Conservation (phyloP, 1,139 yeast species). For the Candida pseudoviswanathii region DNA sequence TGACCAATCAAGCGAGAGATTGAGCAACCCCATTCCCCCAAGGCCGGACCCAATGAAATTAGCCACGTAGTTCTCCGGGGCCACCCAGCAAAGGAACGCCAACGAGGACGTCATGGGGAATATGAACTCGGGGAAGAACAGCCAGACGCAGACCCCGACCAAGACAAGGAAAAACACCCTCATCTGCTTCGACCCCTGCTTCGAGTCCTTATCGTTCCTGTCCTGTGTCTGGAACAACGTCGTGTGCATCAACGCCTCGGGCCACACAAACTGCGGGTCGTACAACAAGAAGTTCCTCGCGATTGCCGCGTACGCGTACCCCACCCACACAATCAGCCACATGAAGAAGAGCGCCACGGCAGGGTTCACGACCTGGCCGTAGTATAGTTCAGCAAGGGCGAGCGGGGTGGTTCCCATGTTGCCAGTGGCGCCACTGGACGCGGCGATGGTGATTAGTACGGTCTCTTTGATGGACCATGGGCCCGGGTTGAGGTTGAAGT, state of each 20-base stretch:
- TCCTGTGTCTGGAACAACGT: slow-evolving; percentile 41
- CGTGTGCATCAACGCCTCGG: slow-evolving; percentile 51
- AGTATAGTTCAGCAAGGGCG: slow-evolving; percentile 45
- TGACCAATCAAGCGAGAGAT: slow-evolving; percentile 49
- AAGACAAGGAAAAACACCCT: slow-evolving; percentile 34
- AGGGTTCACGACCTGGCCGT: slow-evolving; percentile 32
- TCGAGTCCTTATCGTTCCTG: slow-evolving; percentile 21
- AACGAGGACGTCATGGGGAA: slow-evolving; percentile 46
- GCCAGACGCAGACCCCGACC: slow-evolving; percentile 39
- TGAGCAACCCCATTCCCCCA: slow-evolving; percentile 49
- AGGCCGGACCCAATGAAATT: slow-evolving; percentile 49
- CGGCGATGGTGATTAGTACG: slow-evolving; percentile 46
- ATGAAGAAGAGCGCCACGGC: slow-evolving; percentile 40
- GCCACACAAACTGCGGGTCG: slow-evolving; percentile 50
- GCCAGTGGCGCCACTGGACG: slow-evolving; percentile 51
- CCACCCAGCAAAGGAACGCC: slow-evolving; percentile 47
- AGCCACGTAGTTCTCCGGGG: slow-evolving; percentile 35
- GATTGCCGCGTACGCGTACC: slow-evolving; percentile 49
- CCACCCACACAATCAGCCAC: slow-evolving; percentile 51
- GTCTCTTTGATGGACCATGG: slow-evolving; percentile 53
- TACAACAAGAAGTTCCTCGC: slow-evolving; percentile 42
- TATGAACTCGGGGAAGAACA: slow-evolving; percentile 44
- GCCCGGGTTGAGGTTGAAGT: slow-evolving; percentile 43
- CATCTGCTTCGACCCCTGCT: slow-evolving; percentile 32
- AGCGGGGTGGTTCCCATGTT: slow-evolving; percentile 45